Base-by-base conservation (phyloP, 2,329 filamentous ascomycete species). In the Scedosporium aurantiacum region DNA sequence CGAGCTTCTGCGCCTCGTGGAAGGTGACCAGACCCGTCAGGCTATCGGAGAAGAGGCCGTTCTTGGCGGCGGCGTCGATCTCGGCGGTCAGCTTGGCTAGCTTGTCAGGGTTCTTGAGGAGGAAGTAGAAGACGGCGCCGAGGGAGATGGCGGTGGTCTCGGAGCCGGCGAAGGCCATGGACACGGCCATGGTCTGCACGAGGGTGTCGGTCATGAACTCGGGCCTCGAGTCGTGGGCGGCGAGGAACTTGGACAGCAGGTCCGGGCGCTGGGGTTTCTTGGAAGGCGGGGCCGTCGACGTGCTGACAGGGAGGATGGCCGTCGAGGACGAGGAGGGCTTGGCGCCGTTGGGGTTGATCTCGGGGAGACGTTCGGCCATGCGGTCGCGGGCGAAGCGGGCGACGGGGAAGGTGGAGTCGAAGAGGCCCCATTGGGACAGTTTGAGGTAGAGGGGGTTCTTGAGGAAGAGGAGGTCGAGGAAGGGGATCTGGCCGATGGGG, bases 121-220 rank as follows among this genome's bases (percentile, higher is more conserved):
- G 74, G 70, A 85, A 86, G 73, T 92, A 92, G 68, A 93, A 89
- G 0, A 91, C 81, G 5, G 85, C 80, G 5, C 82, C 82, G 0
- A 92, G 78, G 5, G 82, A 84, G 68, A 92, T 92, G 45, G 87
- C 89, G 0, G 89, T 93, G 0, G 89, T 93, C 72, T 94, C 90
- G 2, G 83, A 87, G 3, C 89, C 89, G 0, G 90, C 90, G 66
- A 88, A 84, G 0, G 81, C 81, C 86, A 89, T 89, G 62, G 79
- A 84, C n/a, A 86, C 82, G 58, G 85, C 86, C 74, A 88, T 87
- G 5, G 86, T 86, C 65, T 88, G 82, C 10, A 90, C 87, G 7
- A 88, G 78, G 3, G 78, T 79, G 67, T 90, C 84, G 25, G 79
- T 84, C 85, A 91, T 89, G 72, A 90, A 87, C 2, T 86, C 82